Percentiles rank a stretch among this genome's conserved stretches.
phyloP scores from a whole-genome alignment of 2,329 filamentous ascomycete genomes.

The Penicillium capsulatum region DNA sequence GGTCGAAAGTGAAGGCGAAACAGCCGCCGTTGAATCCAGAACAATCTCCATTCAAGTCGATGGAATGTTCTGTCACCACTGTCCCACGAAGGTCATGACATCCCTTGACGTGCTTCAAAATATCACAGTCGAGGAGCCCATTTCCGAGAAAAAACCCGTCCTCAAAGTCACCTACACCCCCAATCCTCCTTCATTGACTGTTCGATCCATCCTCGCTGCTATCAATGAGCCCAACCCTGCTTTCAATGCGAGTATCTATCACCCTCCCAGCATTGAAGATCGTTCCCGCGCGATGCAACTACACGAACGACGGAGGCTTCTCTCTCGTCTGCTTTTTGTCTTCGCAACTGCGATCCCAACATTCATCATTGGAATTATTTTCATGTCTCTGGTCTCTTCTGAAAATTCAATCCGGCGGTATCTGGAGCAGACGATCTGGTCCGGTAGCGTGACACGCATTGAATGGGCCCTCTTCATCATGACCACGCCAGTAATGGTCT shows the following conservation, averaged over 20 bases:
- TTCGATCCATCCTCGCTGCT: slow-evolving; percentile 66
- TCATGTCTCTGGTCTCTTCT: slow-evolving; percentile 73
- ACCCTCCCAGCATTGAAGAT: slow-evolving; percentile 79
- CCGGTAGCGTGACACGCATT: slow-evolving; percentile 65
- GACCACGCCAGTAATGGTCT: slow-evolving; percentile 82
- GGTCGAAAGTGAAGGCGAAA: slow-evolving; percentile 30
- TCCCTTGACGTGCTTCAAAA: slow-evolving; percentile 47
- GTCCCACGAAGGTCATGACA: slow-evolving; percentile 49
- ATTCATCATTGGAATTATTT: slow-evolving; percentile 82
- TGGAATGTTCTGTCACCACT: slow-evolving; percentile 72
- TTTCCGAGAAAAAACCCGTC: slow-evolving; percentile 61
- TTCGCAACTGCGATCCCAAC: slow-evolving; percentile 70
- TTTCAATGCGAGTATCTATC: slow-evolving; percentile 67
- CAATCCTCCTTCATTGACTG: slow-evolving; percentile 63
- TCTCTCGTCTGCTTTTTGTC: slow-evolving; percentile 67
- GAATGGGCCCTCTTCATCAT: slow-evolving; percentile 78
- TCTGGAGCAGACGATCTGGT: slow-evolving; percentile 66
- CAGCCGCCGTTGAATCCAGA: slow-evolving; percentile 37
- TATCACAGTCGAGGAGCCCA: slow-evolving; percentile 38
- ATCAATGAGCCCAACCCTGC: slow-evolving; percentile 63
- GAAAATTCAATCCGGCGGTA: slow-evolving; percentile 57
- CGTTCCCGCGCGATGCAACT: slow-evolving; percentile 68
- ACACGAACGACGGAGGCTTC: slow-evolving; percentile 63
- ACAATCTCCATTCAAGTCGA: slow-evolving; percentile 63
- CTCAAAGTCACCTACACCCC: slow-evolving; percentile 69